Evolutionary conservation across 1,139 yeast species (phyloP).

Genomic region (Hyphopichia khmerensis): DNA sequence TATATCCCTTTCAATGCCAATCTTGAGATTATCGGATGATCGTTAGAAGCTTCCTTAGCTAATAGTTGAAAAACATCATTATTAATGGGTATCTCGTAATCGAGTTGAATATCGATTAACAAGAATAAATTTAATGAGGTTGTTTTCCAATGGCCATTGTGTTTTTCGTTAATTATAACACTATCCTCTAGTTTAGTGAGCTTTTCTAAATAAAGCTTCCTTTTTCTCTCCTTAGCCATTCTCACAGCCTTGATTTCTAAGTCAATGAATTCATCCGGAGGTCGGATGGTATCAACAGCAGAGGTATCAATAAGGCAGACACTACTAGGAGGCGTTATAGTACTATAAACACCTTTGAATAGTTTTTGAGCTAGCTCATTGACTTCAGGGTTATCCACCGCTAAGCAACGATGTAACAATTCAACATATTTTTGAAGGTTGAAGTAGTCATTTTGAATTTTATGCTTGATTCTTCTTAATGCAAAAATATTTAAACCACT

Average conservation of each 20-base stretch:
- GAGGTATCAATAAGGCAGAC: slow-evolving; percentile 53
- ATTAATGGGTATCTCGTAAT: slow-evolving; percentile 50
- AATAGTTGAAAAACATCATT: slow-evolving; percentile 47
- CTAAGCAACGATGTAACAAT: slow-evolving; percentile 56
- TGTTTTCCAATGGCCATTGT: slow-evolving; percentile 68
- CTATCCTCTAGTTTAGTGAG: slow-evolving; percentile 43
- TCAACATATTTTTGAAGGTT: slow-evolving; percentile 47
- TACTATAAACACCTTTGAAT: slow-evolving; percentile 45
- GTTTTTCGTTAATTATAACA: slow-evolving; percentile 37
- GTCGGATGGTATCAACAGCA: slow-evolving; percentile 54
- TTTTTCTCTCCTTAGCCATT: slow-evolving; percentile 58
- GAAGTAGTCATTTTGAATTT: slow-evolving; percentile 57
- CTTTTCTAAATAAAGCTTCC: slow-evolving; percentile 39
- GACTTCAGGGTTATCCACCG: slow-evolving; percentile 57
- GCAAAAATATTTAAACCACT: slow-evolving; percentile 64
- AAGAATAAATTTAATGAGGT: slow-evolving; percentile 55
- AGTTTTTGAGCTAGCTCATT: slow-evolving; percentile 51
- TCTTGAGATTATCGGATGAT: slow-evolving; percentile 72
- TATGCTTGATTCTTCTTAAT: slow-evolving; percentile 52
- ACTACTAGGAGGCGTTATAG: slow-evolving; percentile 57
- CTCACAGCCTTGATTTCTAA: slow-evolving; percentile 55
- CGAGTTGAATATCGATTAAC: slow-evolving; percentile 55
- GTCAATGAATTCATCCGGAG: slow-evolving; percentile 60
- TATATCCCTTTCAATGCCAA: slow-evolving; percentile 64
- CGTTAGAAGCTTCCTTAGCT: slow-evolving; percentile 54